Percentiles rank a stretch among this genome's conserved stretches.
phyloP scores from a whole-genome alignment of 2,329 filamentous ascomycete genomes.

The Cladophialophora chaetospira region DNA sequence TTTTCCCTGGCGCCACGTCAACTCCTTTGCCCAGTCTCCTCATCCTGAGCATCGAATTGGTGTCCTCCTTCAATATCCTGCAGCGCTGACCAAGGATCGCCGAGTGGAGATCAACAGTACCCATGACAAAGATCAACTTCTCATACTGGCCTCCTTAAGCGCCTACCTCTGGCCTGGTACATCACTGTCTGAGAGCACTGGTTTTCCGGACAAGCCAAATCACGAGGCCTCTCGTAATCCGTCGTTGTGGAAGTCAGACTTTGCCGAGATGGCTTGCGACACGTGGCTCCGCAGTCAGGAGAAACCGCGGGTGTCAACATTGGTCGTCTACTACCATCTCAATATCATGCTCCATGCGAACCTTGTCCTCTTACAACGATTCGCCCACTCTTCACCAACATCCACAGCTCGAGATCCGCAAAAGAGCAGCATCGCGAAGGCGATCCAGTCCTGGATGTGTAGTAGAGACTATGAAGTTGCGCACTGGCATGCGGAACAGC shows the following conservation, averaged over 20 bases:
- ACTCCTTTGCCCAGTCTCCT: constrained; percentile 7
- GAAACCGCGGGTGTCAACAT: background rate
- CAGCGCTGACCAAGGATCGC: background rate
- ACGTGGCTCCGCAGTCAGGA: constrained; percentile 12
- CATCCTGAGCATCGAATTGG: background rate
- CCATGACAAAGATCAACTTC: background rate
- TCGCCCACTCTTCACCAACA: constrained; percentile 16
- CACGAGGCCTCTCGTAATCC: background rate
- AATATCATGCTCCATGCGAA: constrained; percentile 23
- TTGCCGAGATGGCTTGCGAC: constrained; percentile 16
- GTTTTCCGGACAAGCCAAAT: background rate
- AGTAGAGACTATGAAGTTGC: constrained; percentile 15
- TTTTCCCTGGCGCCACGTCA: constrained; percentile 11
- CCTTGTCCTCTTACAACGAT: constrained; percentile 19
- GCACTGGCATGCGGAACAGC: constrained; percentile 21
- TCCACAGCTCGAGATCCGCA: constrained; percentile 19
- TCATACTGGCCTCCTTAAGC: background rate
- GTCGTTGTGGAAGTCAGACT: constrained; percentile 3
- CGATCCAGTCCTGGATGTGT: constrained; percentile 13
- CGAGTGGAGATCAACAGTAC: background rate
- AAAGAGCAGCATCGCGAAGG: constrained; percentile 11
- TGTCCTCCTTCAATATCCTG: background rate
- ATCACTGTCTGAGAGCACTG: background rate
- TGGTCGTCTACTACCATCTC: constrained; percentile 20
- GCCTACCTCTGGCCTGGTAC: background rate